phyloP scores from a whole-genome alignment of 495 filamentous ascomycete species.

The Penicillium canescens region DNA sequence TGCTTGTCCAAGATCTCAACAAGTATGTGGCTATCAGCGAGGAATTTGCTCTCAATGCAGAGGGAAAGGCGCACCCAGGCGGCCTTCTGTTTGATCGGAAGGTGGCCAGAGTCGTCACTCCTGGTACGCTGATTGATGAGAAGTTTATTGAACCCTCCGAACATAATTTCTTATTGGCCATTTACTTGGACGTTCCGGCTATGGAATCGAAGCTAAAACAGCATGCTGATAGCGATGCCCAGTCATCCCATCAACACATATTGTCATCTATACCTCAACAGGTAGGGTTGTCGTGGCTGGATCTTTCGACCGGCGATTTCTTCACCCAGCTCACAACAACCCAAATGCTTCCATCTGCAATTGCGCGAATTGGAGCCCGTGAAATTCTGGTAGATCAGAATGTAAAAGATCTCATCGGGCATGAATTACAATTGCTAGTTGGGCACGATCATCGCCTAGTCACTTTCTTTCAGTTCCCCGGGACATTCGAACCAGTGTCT shows the following conservation, averaged over 20 bases:
- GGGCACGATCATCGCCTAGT: conserved; percentile 47
- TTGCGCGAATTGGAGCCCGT: conserved; percentile 79
- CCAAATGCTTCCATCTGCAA: conserved; percentile 69
- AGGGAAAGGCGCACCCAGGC: conserved; percentile 66
- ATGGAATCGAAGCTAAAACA: conserved; percentile 21
- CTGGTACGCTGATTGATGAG: conserved; percentile 95
- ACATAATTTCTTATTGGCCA: conserved; percentile 86
- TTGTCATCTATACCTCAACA: conserved; percentile 39
- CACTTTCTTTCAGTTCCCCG: conserved; percentile 40
- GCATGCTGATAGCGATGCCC: conserved; percentile 12
- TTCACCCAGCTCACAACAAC: conserved; percentile 80
- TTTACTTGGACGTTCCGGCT: conserved; percentile 52
- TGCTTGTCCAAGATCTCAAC: conserved; percentile 85
- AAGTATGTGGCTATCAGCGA: conserved; percentile 93
- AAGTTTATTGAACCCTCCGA: conserved; percentile 91
- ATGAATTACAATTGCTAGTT: conserved; percentile 42
- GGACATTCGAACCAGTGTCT: conserved; percentile 43
- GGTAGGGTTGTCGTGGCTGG: conserved; percentile 89
- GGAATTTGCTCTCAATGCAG: conserved; percentile 73
- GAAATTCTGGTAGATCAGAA: conserved; percentile 78
- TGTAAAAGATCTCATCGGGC: conserved; percentile 48
- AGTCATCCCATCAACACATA: conserved; percentile 33
- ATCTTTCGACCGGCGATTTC: conserved; percentile 92
- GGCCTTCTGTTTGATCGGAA: conserved; percentile 79
- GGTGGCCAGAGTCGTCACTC: conserved; percentile 85